A percentile compares a stretch with the other conserved stretches of the same genome.
Evolutionary conservation across 106 monocot genomes (phyloP).

Genomic region (Dactylorhiza incarnata): DNA sequence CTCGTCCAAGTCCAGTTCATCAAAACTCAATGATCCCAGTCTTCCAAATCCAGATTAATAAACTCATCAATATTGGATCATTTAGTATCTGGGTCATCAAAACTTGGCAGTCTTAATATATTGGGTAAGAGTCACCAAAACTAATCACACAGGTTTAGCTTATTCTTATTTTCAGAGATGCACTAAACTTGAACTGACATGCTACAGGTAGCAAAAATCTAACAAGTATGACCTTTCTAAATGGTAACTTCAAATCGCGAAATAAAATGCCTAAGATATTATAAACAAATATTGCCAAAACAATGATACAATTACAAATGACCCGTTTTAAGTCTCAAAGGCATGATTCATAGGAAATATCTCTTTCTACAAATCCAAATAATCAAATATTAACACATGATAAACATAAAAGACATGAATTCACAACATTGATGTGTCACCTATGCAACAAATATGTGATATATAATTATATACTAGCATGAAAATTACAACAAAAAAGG

Average conservation of each 20-base stretch:
- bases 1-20: no score
- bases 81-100: no score
- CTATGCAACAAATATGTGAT: neutral
- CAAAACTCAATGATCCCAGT: no score
- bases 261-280: neutral
- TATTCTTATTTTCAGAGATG: neutral
- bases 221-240: neutral
- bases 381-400: neutral
- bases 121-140: no score
- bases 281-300: neutral
- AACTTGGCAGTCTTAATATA: no score
- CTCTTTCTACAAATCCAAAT: neutral
- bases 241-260: neutral
- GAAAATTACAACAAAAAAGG: neutral
- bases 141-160: no score
- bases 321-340: neutral
- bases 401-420: neutral
- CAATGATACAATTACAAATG: neutral
- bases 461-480: neutral
- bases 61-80: neutral
- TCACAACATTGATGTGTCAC: neutral
- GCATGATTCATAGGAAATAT: neutral
- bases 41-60: slow-evolving; percentile 3
- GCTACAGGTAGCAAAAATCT: neutral
- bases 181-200: neutral